A percentile compares a stretch with the other conserved stretches of the same genome.
phyloP scores from a whole-genome alignment of 1,284 basidiomycete species.

The Irpex rosettiformis region DNA sequence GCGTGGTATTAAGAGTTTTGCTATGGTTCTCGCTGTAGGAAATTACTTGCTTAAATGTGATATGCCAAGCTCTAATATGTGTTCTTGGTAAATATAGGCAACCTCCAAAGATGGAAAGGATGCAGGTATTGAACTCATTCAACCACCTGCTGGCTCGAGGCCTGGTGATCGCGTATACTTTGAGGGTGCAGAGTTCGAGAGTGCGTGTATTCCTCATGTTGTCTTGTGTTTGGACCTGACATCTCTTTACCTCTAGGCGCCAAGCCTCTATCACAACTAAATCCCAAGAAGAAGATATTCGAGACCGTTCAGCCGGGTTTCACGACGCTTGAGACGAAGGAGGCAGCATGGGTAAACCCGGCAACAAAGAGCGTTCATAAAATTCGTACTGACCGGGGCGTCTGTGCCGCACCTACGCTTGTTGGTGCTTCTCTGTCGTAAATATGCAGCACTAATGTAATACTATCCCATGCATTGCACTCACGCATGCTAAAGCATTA shows the following conservation, averaged over 20 bases:
- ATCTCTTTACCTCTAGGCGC: conserved; percentile 43
- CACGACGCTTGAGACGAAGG: conserved; percentile 79
- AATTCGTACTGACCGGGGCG: conserved; percentile 83
- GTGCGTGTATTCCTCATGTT: conserved; percentile 37
- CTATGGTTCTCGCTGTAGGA: conserved; percentile 92
- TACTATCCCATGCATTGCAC: neutral
- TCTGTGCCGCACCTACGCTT: conserved; percentile 78
- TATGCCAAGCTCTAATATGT: neutral
- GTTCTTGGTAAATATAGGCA: conserved; percentile 51
- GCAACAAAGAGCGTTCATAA: conserved; percentile 76
- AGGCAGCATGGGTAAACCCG: conserved; percentile 91
- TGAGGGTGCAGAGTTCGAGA: conserved; percentile 81
- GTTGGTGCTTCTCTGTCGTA: conserved; percentile 87
- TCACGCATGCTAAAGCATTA: neutral
- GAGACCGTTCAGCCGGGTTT: conserved; percentile 95
- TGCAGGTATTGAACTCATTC: conserved; percentile 86
- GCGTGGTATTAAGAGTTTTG: conserved; percentile 94
- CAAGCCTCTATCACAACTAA: conserved; percentile 76
- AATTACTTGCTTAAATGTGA: too few relatives aligned
- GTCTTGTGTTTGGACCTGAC: neutral
- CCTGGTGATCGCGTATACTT: conserved; percentile 94
- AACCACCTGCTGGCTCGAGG: conserved; percentile 82
- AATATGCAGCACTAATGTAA: conserved; percentile 12
- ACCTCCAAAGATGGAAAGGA: conserved; percentile 87
- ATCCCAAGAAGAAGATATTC: conserved; percentile 98